phyloP scores from a whole-genome alignment of 192 early-diverging fungal species.

The Nowakowskiella sp. region DNA sequence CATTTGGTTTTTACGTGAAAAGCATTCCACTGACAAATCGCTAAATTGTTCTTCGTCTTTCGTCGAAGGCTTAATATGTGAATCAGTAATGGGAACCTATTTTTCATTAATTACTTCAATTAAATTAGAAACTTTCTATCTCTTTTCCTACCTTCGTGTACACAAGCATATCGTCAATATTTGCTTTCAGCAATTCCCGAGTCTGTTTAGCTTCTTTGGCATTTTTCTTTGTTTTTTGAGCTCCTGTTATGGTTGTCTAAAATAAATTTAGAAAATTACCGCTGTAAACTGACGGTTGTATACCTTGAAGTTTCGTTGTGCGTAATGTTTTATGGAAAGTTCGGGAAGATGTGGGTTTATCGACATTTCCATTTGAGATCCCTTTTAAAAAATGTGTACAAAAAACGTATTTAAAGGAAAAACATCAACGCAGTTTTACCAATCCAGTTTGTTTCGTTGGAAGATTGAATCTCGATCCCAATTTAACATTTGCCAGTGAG shows the following conservation, averaged over 20 bases:
- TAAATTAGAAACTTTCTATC: slow-evolving; percentile 2
- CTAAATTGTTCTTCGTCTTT: no score
- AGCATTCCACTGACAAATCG: slow-evolving; percentile 23
- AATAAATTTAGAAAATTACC: slow-evolving; percentile 3
- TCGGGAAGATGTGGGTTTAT: slow-evolving; percentile 24
- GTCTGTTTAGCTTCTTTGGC: not conserved
- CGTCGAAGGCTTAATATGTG: no score
- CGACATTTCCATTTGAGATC: not conserved
- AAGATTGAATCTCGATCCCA: no score
- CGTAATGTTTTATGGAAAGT: slow-evolving; percentile 19
- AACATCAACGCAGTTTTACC: no score
- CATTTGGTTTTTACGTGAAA: slow-evolving; percentile 15
- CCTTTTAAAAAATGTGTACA: no score
- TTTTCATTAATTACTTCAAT: no score
- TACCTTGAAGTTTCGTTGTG: slow-evolving; percentile 34
- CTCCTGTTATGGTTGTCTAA: slow-evolving; percentile 13
- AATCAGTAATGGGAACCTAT: no score
- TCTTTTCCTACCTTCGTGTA: slow-evolving; percentile 27
- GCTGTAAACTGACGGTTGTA: slow-evolving; percentile 1
- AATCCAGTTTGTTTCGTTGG: no score
- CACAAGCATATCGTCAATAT: slow-evolving; percentile 27
- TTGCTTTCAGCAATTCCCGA: slow-evolving; percentile 1
- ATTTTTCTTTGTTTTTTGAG: slow-evolving; percentile 5
- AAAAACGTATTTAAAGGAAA: no score
- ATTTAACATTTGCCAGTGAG: no score